These are phyloP conservation scores for Colletotrichum viniferum DNA, from an alignment of 2,329 filamentous ascomycete genomes.

Conservation along the genomic window DNA sequence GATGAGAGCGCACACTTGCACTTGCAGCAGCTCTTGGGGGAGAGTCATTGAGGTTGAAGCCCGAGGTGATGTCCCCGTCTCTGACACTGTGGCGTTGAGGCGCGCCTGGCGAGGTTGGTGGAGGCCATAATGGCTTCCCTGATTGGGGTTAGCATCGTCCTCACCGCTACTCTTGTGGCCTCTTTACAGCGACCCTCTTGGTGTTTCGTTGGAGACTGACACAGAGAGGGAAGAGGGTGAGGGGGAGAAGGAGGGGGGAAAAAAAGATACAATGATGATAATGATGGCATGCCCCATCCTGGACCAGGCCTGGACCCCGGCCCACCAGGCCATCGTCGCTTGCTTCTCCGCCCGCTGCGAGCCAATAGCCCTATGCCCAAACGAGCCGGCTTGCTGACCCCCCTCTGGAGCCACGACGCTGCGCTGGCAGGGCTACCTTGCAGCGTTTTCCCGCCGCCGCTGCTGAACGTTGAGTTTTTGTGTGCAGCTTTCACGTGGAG, in stretches of 20 bases:
- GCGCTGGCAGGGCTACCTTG: constrained; percentile 21
- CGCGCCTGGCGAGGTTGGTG: constrained; percentile 16
- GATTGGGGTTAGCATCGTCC: constrained; percentile 21
- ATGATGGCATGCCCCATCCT: not conserved
- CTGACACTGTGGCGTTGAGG: constrained; percentile 19
- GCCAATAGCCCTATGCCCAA: constrained; percentile 17
- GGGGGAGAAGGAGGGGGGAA: not conserved
- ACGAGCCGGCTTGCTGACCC: constrained; percentile 19
- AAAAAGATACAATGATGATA: not conserved
- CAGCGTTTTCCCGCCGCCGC: not conserved
- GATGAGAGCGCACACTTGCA: not conserved
- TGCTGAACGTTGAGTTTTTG: constrained; percentile 18
- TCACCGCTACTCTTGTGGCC: constrained; percentile 26
- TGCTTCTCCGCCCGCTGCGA: constrained; percentile 2
- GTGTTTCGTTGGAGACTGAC: not conserved
- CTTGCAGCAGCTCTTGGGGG: not conserved
- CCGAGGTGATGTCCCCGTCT: not conserved
- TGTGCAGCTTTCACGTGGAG: constrained; percentile 20
- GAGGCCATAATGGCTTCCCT: constrained; percentile 15
- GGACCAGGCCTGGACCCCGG: constrained; percentile 2
- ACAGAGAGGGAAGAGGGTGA: not conserved
- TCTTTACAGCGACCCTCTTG: constrained; percentile 24
- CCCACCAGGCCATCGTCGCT: constrained; percentile 13
- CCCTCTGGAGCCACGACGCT: constrained; percentile 9
- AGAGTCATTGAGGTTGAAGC: not conserved